Evolutionary conservation across 2,329 filamentous ascomycete species (phyloP).

Genomic region (Ophiostoma ips): DNA sequence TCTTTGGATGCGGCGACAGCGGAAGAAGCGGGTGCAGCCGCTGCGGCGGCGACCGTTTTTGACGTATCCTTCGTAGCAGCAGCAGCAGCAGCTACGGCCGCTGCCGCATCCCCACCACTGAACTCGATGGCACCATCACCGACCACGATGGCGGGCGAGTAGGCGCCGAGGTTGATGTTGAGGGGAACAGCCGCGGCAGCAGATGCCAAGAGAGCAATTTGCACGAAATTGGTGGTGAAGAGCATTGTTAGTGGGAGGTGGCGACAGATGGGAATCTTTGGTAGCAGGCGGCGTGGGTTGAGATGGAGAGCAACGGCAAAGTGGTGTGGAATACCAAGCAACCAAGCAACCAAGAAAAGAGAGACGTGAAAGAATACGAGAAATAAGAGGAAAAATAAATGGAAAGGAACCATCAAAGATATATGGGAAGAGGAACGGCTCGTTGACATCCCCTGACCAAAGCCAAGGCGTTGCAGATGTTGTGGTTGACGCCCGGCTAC

Average conservation of each 20-base stretch:
- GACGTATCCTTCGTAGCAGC: neutral
- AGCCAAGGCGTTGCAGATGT: no score
- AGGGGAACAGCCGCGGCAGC: constrained; percentile 8
- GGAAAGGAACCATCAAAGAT: no score
- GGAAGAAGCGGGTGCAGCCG: neutral
- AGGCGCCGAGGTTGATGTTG: constrained; percentile 28
- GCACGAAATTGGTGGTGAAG: neutral
- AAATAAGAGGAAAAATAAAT: no score
- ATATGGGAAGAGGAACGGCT: no score
- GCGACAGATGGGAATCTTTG: neutral
- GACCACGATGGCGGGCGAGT: constrained; percentile 28
- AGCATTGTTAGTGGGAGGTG: neutral
- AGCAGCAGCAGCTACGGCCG: neutral
- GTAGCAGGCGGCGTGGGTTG: no score
- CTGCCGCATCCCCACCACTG: neutral
- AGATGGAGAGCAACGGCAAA: no score
- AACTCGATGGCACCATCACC: constrained; percentile 14
- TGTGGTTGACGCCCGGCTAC: no score
- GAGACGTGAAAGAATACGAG: no score
- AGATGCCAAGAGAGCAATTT: neutral
- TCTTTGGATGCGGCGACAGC: neutral
- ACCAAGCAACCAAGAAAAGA: no score
- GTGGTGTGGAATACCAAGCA: no score
- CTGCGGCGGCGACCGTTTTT: neutral
- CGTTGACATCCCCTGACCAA: no score